A percentile compares a stretch with the other conserved stretches of the same genome.
Evolutionary conservation across 1,284 basidiomycete genomes (phyloP).

Genomic region (Ustilago hordei): DNA sequence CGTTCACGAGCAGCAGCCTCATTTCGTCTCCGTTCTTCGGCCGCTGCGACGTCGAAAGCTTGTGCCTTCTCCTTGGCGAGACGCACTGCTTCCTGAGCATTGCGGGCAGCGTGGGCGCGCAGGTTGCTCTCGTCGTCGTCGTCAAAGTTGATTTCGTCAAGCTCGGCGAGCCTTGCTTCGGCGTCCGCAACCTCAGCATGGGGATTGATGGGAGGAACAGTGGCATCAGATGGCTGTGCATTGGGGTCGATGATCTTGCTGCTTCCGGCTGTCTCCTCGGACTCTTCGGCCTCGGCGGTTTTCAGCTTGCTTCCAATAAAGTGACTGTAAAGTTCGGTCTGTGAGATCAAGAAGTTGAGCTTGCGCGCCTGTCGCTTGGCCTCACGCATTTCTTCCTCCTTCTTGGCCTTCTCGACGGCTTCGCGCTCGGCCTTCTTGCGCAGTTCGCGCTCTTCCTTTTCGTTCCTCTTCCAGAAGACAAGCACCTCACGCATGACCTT

Average conservation of each 20-base stretch:
- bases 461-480: constrained; percentile 97
- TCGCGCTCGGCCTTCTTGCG: constrained; percentile 90
- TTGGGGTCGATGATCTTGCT: constrained; percentile 52
- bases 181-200: constrained; percentile 72
- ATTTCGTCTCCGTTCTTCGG: constrained; percentile 77
- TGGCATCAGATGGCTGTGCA: constrained; percentile 46
- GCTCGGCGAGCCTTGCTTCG: constrained; percentile 63
- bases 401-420: constrained; percentile 74
- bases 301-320: constrained; percentile 99
- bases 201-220: constrained; percentile 75
- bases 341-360: constrained; percentile 98
- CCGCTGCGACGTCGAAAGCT: constrained; percentile 85
- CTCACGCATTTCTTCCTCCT: constrained; percentile 97
- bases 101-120: constrained; percentile 85
- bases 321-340: constrained; percentile 98
- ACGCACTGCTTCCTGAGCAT: constrained; percentile 89
- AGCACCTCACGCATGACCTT: constrained; percentile 86
- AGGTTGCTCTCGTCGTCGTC: constrained; percentile 93
- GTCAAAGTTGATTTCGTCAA: constrained; percentile 91
- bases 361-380: constrained; percentile 94
- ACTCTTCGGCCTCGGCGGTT: constrained; percentile 89
- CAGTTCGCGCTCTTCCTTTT: constrained; percentile 88
- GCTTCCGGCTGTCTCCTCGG: constrained; percentile 73
- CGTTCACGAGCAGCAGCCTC: constrained; percentile 73
- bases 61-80: constrained; percentile 84